Conservation (phyloP, 2,329 filamentous ascomycete genomes). For the Pestalotiopsis sp. region DNA sequence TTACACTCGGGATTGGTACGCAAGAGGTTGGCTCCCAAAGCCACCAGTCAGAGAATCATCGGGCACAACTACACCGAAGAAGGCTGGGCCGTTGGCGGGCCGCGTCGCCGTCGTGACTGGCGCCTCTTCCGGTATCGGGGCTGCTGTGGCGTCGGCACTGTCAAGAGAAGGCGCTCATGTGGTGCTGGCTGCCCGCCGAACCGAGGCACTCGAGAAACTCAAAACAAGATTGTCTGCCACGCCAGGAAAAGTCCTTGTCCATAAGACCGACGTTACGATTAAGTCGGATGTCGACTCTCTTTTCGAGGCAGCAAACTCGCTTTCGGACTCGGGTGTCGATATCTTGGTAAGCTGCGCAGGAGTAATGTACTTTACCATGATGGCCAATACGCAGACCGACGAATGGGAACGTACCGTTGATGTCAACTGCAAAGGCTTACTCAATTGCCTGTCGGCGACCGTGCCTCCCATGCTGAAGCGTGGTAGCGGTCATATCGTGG, state of each 20-base stretch:
- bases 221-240: constrained; percentile 59
- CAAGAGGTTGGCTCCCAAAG: constrained; percentile 72
- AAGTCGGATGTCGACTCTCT: constrained; percentile 67
- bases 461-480: constrained; percentile 73
- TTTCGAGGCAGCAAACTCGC: constrained; percentile 56
- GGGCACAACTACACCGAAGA: constrained; percentile 26
- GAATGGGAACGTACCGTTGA: constrained; percentile 84
- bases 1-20: constrained; percentile 80
- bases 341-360: constrained; percentile 80
- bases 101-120: constrained; percentile 77
- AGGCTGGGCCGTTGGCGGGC: constrained; percentile 63
- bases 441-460: constrained; percentile 70
- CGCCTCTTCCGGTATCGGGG: constrained; percentile 78
- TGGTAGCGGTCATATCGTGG: constrained; percentile 72
- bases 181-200: constrained; percentile 70
- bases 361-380: constrained; percentile 90
- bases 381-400: constrained; percentile 72
- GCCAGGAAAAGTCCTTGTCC: constrained; percentile 67
- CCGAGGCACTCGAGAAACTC: constrained; percentile 67
- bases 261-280: constrained; percentile 73
- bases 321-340: constrained; percentile 69
- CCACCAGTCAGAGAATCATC: constrained; percentile 44
- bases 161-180: constrained; percentile 72
- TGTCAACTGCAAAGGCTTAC: constrained; percentile 82
- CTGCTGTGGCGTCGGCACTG: constrained; percentile 70